These are phyloP conservation scores for Coemansia sp. DNA, from an alignment of 192 early-diverging fungal species.

Conservation along the genomic window DNA sequence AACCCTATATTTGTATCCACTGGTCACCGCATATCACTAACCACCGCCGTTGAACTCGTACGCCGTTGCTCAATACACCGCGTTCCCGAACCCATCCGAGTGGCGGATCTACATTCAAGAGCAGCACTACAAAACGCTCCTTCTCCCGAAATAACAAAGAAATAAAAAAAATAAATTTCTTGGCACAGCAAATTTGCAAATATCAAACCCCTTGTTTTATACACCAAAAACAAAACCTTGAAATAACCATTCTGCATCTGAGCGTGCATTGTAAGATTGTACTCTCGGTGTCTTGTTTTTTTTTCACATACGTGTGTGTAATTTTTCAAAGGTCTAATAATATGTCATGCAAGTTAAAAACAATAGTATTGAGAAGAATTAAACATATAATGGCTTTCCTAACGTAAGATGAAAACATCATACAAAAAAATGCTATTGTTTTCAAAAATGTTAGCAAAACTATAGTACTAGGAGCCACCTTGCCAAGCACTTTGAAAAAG, in stretches of 20 bases:
- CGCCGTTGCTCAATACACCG: slow-evolving; percentile 59
- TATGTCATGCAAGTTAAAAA: background rate
- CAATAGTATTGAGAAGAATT: background rate
- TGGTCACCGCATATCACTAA: slow-evolving; percentile 73
- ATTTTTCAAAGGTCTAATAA: background rate
- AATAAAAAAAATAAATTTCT: too few relatives aligned
- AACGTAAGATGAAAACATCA: too few relatives aligned
- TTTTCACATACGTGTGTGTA: background rate
- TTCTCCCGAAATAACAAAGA: too few relatives aligned
- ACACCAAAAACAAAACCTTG: too few relatives aligned
- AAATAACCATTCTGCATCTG: background rate
- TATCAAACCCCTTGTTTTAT: too few relatives aligned
- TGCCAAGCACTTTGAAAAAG: too few relatives aligned
- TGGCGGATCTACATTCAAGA: slow-evolving; percentile 71
- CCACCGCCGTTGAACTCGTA: slow-evolving; percentile 68
- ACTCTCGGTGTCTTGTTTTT: background rate
- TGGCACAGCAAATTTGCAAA: too few relatives aligned
- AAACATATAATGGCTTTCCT: too few relatives aligned
- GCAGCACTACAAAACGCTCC: too few relatives aligned
- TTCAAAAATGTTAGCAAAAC: too few relatives aligned
- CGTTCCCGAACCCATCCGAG: slow-evolving; percentile 87
- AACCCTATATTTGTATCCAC: slow-evolving; percentile 88
- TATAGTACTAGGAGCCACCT: too few relatives aligned
- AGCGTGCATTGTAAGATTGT: background rate
- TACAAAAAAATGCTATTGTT: too few relatives aligned